These are phyloP conservation scores for Gossypium sturtianum DNA, from an alignment of 345 rosid species.

Conservation along the genomic window DNA sequence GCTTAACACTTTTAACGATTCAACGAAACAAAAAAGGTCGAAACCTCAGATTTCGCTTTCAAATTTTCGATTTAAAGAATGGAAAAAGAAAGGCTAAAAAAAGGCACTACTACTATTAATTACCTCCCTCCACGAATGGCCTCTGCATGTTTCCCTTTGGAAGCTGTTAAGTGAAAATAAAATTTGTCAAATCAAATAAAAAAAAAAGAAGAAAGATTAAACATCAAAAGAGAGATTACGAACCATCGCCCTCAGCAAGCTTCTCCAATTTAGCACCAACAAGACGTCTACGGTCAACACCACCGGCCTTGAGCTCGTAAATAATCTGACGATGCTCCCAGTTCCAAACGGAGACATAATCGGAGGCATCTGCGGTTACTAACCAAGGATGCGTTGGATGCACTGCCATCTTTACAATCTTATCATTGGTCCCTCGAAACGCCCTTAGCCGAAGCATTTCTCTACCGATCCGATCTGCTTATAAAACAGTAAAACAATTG, in stretches of 20 bases:
- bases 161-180: conserved; percentile 28
- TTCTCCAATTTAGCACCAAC: conserved; percentile 97
- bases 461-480: conserved; percentile 10
- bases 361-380: conserved; percentile 90
- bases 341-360: conserved; percentile 97
- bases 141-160: conserved; percentile 79
- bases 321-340: conserved; percentile 99
- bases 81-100: neutral
- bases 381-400: conserved; percentile 99
- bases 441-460: conserved; percentile 91
- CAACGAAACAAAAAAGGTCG: neutral
- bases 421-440: conserved; percentile 68
- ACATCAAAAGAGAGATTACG: neutral
- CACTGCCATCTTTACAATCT: conserved; percentile 87
- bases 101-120: neutral
- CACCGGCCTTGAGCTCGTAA: conserved; percentile 94
- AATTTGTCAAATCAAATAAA: neutral
- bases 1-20: conserved; percentile 66
- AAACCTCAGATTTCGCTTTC: neutral
- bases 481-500: neutral
- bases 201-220: neutral
- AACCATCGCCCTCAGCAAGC: conserved; percentile 99
- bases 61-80: neutral
- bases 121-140: conserved; percentile 98
- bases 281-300: conserved; percentile 90